Evolutionary conservation across 2,329 filamentous ascomycete genomes (phyloP), one percentile per base, ranked within the genome.

Genomic region (Graphilbum sp.): DNA sequence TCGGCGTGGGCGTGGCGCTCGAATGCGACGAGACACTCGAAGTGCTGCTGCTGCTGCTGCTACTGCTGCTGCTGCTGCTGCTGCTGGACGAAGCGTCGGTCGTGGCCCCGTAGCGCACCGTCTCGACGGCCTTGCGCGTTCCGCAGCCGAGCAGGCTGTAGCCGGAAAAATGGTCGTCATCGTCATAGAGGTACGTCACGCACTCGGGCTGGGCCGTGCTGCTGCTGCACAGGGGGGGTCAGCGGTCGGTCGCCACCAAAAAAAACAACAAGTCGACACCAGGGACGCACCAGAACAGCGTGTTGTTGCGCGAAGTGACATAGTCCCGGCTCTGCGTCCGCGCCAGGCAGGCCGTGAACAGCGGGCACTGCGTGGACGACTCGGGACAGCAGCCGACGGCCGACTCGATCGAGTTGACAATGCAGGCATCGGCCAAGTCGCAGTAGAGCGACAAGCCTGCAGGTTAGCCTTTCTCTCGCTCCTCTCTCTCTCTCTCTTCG

Each of bases 351-450:
- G 46, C 45, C 4, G 54, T 57, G 24, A 35, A 41, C 23, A 54
- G 34, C 8, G 40, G 37, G 42, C 52, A 52, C 16, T 20, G 37
- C 1, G 43, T 42, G 9, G 47, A 40, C 9, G 37, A 36, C 23
- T 52, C 47, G 30, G 49, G 45, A 27, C 56, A 59, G 46, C 56
- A 59, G 25, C 55, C 55, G 9, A 53, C 45, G 4, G 48, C 40
- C 2, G 39, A 49, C 30, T 44, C 37, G 20, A 40, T n/a, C 25
- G 44, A 45, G 49, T 58, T 54, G 45, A 45, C 50, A 12, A 51
- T 49, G 36, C 55, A 58, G 15, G 34, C 40, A 7, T 46, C 41
- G 7, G 44, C 46, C 4, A 36, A 27, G 7, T 41, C 43, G 42
- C 56, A 59, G 41, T 51, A 54, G 2, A 58, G 39, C 1, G 55